Base-by-base conservation (phyloP, 169 alveolate species). In the Cryptosporidium bovis region DNA sequence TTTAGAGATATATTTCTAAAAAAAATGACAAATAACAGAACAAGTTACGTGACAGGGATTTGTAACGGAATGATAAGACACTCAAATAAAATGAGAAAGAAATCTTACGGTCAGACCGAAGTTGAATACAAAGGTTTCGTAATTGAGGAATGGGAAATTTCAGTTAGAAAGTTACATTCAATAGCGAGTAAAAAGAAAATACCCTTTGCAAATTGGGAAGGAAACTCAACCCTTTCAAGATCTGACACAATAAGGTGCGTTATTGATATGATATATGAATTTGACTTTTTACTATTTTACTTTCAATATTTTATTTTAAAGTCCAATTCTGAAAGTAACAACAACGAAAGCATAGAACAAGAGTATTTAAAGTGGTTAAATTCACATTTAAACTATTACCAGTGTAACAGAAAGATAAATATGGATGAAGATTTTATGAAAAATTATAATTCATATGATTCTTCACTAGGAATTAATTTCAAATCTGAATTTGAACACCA, bases 111-210 rank as follows among this genome's bases (percentile, higher is more conserved):
- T 18, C 2, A 1, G 36, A 24, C 7, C 27, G 29, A 44, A 36
- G 69, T 33, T 56, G 46, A 44, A 18, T 1, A 33, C 48, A 13
- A 31, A 8, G 62, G 53, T 31, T 16, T 34, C 29, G 2, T 62
- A 15, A 15, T 60, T 33, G 87, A 77, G 34, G 87, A 77, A 77
- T 77, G 87, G 87, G 87, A 77, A 24, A 77, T 77, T 24, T 77
- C 87, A 6, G 87, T 62, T 40, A 77, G 87, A 77, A 77, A 60
- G 18, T 71, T 77, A 58, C 87, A 77, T 29, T 3, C 15, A 33
- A 27, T 77, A 12, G 87, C 87, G 27, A 77, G 56, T 46, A 10
- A 18, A 20, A 77, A 50, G 56, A 77, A 48, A 46, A 60, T 77
- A 36, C 87, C 87, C 5, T 77, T 36, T 40, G 18, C 77, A n/a